Evolutionary conservation across 371 early-diverging fungal genomes (phyloP).

Genomic region (Mucor irregularis): DNA sequence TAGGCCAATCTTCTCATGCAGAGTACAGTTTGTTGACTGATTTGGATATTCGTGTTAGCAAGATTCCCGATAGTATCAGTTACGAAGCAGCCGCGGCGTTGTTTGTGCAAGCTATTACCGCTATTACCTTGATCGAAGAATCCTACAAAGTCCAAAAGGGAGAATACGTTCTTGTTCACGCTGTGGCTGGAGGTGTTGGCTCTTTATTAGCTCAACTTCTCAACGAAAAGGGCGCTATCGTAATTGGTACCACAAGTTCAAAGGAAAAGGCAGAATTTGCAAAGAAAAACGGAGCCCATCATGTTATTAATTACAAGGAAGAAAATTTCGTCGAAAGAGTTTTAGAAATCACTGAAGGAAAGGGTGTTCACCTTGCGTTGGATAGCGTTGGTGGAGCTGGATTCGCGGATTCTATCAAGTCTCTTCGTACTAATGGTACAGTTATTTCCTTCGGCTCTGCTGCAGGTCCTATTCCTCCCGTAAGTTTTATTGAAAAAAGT

Average conservation of each 20-base stretch:
- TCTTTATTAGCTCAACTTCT: slow-evolving; percentile 64
- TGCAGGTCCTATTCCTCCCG: slow-evolving; percentile 79
- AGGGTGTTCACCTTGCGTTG: slow-evolving; percentile 86
- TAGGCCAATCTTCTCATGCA: slow-evolving; percentile 66
- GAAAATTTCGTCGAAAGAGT: slow-evolving; percentile 71
- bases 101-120: slow-evolving; percentile 80
- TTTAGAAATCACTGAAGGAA: slow-evolving; percentile 69
- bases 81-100: slow-evolving; percentile 72
- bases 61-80: slow-evolving; percentile 60
- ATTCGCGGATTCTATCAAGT: slow-evolving; percentile 74
- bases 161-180: slow-evolving; percentile 81
- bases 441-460: slow-evolving; percentile 93
- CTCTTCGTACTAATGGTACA: slow-evolving; percentile 73
- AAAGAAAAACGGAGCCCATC: slow-evolving; percentile 71
- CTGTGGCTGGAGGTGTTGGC: slow-evolving; percentile 93
- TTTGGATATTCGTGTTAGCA: slow-evolving; percentile 37
- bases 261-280: slow-evolving; percentile 80
- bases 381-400: slow-evolving; percentile 93
- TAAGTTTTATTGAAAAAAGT: slow-evolving; percentile 31
- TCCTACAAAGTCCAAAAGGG: slow-evolving; percentile 75
- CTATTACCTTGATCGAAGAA: slow-evolving; percentile 69
- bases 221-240: slow-evolving; percentile 78
- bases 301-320: slow-evolving; percentile 73
- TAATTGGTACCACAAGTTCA: slow-evolving; percentile 87
- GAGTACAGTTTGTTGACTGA: slow-evolving; percentile 66